Evolutionary conservation across 345 rosid genomes (phyloP).

Genomic region (Sonneratia alba): DNA sequence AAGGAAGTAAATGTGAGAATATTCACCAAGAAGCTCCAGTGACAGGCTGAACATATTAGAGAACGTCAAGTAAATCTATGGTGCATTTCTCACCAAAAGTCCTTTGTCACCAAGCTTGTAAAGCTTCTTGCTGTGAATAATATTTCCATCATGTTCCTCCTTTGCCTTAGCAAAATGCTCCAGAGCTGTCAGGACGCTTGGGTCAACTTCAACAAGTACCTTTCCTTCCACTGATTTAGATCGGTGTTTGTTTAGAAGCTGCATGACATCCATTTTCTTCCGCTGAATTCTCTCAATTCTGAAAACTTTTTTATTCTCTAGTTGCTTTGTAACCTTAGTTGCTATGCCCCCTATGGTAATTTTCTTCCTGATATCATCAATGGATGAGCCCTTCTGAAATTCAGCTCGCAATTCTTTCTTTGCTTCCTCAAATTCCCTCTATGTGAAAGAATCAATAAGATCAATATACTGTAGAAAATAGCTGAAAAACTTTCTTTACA

Average conservation of each 20-base stretch:
- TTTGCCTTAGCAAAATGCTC: conserved; percentile 50
- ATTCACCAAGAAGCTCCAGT: conserved; percentile 2
- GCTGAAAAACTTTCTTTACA: neutral
- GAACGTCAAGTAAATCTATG: neutral
- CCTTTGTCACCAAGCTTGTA: conserved; percentile 63
- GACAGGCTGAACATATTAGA: neutral
- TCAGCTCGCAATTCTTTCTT: conserved; percentile 54
- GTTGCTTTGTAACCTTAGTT: conserved; percentile 29
- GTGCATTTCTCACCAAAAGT: conserved; percentile 58
- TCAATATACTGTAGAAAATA: neutral
- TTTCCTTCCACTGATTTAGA: conserved; percentile 29
- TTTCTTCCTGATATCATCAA: conserved; percentile 47
- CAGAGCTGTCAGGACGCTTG: conserved; percentile 46
- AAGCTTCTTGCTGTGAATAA: conserved; percentile 46
- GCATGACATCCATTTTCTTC: conserved; percentile 55
- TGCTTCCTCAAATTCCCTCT: conserved; percentile 70
- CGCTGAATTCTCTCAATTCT: conserved; percentile 60
- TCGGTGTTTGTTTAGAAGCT: conserved; percentile 44
- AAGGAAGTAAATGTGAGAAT: conserved; percentile 6
- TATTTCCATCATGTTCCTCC: conserved; percentile 42
- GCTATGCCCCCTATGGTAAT: conserved; percentile 44
- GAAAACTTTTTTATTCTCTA: conserved; percentile 27
- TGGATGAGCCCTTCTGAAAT: conserved; percentile 40
- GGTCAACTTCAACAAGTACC: conserved; percentile 36
- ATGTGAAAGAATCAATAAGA: neutral